These are phyloP conservation scores for Penicillium sp. DNA, from an alignment of 2,329 filamentous ascomycete genomes.

Conservation along the genomic window DNA sequence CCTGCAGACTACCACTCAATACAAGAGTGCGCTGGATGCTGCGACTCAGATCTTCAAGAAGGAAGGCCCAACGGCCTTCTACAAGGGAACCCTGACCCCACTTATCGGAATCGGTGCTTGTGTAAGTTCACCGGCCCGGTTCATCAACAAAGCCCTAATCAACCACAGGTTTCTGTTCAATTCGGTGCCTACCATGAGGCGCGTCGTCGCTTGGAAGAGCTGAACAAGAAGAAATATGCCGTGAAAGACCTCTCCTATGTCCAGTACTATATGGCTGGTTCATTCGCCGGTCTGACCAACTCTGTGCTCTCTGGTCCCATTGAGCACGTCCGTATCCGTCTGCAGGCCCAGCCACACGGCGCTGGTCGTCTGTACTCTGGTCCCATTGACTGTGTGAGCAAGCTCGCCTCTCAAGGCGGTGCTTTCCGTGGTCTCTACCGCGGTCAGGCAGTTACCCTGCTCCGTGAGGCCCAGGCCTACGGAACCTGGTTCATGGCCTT, in stretches of 20 bases:
- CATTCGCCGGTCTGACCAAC: conserved; percentile 91
- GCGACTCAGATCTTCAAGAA: conserved; percentile 81
- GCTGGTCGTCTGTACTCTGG: conserved; percentile 75
- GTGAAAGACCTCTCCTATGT: conserved; percentile 65
- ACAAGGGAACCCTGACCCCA: conserved; percentile 96
- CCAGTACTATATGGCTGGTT: conserved; percentile 88
- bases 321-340: conserved; percentile 92
- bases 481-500: conserved; percentile 94
- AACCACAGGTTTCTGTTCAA: conserved; percentile 73
- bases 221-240: conserved; percentile 58
- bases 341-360: conserved; percentile 95
- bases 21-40: conserved; percentile 76
- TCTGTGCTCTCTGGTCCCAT: conserved; percentile 85
- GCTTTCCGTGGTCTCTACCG: conserved; percentile 77
- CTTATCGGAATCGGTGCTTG: conserved; percentile 95
- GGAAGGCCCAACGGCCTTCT: conserved; percentile 90
- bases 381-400: conserved; percentile 85
- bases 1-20: conserved; percentile 82
- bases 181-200: conserved; percentile 97
- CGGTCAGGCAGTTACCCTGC: conserved; percentile 79
- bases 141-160: conserved; percentile 8
- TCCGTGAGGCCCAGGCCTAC: conserved; percentile 91
- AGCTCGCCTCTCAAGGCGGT: conserved; percentile 71
- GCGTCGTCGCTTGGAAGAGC: conserved; percentile 77
- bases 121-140: conserved; percentile 51